A percentile compares a stretch with the other conserved stretches of the same genome.
These are phyloP conservation scores for Podospora sp. DNA, from an alignment of 495 filamentous ascomycete species.

Conservation along the genomic window DNA sequence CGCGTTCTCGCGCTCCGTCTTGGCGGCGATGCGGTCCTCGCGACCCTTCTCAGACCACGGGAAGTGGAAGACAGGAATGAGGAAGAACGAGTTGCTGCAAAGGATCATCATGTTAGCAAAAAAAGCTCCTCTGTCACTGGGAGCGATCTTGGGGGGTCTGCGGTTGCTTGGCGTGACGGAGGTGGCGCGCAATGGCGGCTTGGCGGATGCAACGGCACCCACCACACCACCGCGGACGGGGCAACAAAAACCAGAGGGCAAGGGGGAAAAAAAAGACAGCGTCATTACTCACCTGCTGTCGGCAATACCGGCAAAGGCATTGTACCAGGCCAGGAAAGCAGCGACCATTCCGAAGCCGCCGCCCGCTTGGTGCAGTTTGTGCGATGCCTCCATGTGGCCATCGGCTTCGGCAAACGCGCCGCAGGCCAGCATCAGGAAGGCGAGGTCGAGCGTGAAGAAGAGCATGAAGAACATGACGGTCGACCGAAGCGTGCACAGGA, in stretches of 20 bases:
- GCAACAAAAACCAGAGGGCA: background rate
- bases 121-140: conserved; percentile 13
- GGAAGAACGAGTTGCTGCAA: conserved; percentile 86
- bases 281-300: conserved; percentile 70
- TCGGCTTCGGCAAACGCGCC: conserved; percentile 60
- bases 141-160: conserved; percentile 6
- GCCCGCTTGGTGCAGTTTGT: conserved; percentile 69
- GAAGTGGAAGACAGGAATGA: conserved; percentile 93
- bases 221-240: background rate
- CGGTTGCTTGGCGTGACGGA: conserved; percentile 22
- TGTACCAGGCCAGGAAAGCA: conserved; percentile 95
- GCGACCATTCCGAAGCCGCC: conserved; percentile 87
- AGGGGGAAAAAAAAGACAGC: conserved; percentile 16
- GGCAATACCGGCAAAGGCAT: conserved; percentile 91
- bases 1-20: conserved; percentile 34
- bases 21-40: conserved; percentile 48
- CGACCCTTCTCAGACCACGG: conserved; percentile 92
- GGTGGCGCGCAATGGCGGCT: conserved; percentile 30
- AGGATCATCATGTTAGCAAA: conserved; percentile 4
- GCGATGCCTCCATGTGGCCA: conserved; percentile 23
- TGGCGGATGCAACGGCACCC: conserved; percentile 26
- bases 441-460: conserved; percentile 91
- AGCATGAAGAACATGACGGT: conserved; percentile 95
- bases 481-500: conserved; percentile 88
- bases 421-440: conserved; percentile 86